These are phyloP conservation scores for Piper longum DNA, from an alignment of 164 flowering plant species.

Conservation along the genomic window DNA sequence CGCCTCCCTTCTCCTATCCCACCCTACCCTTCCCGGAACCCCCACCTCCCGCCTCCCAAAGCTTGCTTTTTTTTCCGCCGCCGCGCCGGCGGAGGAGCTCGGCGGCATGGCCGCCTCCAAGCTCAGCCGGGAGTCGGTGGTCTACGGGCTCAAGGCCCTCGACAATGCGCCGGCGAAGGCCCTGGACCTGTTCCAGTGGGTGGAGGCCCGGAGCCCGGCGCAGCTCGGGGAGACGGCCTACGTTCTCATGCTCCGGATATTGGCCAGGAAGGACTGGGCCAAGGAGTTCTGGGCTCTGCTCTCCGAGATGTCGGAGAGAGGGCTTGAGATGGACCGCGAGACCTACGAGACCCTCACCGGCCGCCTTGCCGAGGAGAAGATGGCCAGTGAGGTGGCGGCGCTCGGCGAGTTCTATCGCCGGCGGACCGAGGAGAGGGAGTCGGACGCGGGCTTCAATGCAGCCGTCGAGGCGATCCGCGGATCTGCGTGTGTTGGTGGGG, in stretches of 20 bases:
- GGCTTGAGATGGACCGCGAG: conserved; percentile 44
- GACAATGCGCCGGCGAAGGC: conserved; percentile 41
- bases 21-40: not conserved
- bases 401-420: conserved; percentile 29
- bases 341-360: conserved; percentile 31
- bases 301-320: conserved; percentile 46
- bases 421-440: conserved; percentile 34
- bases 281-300: conserved; percentile 51
- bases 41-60: not conserved
- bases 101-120: conserved; percentile 3
- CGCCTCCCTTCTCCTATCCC: not conserved
- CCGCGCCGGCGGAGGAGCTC: not conserved
- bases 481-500: conserved; percentile 39
- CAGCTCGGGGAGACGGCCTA: conserved; percentile 36
- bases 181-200: conserved; percentile 50
- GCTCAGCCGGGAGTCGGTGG: conserved; percentile 40
- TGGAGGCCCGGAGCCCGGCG: conserved; percentile 24
- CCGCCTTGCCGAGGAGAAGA: conserved; percentile 24
- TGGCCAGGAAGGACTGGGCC: conserved; percentile 32
- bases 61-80: no score
- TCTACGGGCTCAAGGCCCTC: conserved; percentile 51
- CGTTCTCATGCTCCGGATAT: conserved; percentile 42
- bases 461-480: conserved; percentile 23
- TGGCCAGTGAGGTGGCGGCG: conserved; percentile 35
- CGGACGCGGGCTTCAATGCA: conserved; percentile 22